Base-by-base conservation (phyloP, 2,329 filamentous ascomycete species). In the Colletotrichum sp. region DNA sequence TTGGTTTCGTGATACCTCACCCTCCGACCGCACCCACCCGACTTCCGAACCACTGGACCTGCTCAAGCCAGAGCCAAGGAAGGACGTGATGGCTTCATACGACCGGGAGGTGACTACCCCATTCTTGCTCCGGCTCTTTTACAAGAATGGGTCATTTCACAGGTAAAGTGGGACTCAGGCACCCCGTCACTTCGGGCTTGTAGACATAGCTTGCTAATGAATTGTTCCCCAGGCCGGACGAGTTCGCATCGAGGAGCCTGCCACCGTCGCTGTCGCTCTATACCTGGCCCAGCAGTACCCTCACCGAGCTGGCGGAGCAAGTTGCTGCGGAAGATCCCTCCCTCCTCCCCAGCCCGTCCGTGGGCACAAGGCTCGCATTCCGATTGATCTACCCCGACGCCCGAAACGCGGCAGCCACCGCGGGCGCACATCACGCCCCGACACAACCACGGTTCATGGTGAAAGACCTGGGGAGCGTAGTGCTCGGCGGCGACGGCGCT, bases 61-160 rank as follows among this genome's bases (percentile, higher is more conserved):
- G 44, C n/a, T 21, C n/a, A 21, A 21, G 44, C n/a, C 6, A 52
- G 44, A 52, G 44, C 44, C 44, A 24, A 52, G 44, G 44, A 70
- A 49, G 13, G 24, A 21, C 39, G 32, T 15, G 30, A 76, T 76
- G 73, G 60, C 71, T 36, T 70, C 72, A 67, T 67, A 44, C 80
- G 92, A 96, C 83, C 92, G 93, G 77, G 90, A 95, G 81, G 89
- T 90, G 63, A 94, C 92, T 15, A 92, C 94, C 5, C 96, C 96
- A 8, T 98, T 98, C 85, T 91, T 96, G 77, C 88, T 98, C 21
- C 96, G 95, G 83, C 90, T 98, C 76, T 98, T 96, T 88, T 98
- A 96, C 86, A 92, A 93, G 76, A 91, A 90, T 18, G 92, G 93
- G 81, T 89, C 90, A 59, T 96, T 95, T 81, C 93, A 96, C 85